Evolutionary conservation across 176 grass and related monocot genomes (phyloP).

Genomic region (Carex parvula): DNA sequence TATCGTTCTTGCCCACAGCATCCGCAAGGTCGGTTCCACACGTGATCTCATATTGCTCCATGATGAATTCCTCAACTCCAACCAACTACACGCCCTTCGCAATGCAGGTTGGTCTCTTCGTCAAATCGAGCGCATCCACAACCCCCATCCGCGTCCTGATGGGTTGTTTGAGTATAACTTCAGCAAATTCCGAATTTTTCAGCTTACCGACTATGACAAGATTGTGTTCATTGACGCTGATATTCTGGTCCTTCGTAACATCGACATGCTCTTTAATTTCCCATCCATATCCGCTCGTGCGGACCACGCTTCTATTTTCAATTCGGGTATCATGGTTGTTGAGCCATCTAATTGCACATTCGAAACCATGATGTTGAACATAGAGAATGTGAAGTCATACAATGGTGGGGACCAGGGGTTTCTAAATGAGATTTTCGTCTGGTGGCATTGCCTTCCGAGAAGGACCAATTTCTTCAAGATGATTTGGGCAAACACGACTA

Average conservation of each 20-base stretch:
- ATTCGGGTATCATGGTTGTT: constrained; percentile 84
- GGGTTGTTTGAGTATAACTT: constrained; percentile 92
- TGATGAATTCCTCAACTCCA: constrained; percentile 29
- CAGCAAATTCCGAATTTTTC: constrained; percentile 95
- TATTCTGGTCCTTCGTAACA: constrained; percentile 75
- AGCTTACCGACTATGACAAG: constrained; percentile 69
- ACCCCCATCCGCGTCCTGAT: constrained; percentile 52
- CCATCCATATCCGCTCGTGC: constrained; percentile 65
- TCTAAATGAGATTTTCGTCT: constrained; percentile 90
- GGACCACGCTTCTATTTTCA: constrained; percentile 62
- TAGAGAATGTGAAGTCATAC: constrained; percentile 51
- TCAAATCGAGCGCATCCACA: constrained; percentile 64
- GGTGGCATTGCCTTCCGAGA: constrained; percentile 85
- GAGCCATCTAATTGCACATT: constrained; percentile 87
- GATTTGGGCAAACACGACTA: constrained; percentile 58
- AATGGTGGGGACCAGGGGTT: constrained; percentile 96
- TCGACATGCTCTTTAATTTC: constrained; percentile 67
- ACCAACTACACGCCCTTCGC: constrained; percentile 39
- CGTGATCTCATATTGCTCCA: constrained; percentile 31
- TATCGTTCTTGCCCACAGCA: constrained; percentile 30
- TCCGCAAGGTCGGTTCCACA: constrained; percentile 6
- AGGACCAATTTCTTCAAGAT: constrained; percentile 83
- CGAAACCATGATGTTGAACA: constrained; percentile 35
- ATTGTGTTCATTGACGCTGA: constrained; percentile 87
- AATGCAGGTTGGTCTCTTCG: constrained; percentile 53